A percentile compares a stretch with the other conserved stretches of the same genome.
These are phyloP conservation scores for Pyricularia sp. DNA, from an alignment of 2,329 filamentous ascomycete species.

Conservation along the genomic window DNA sequence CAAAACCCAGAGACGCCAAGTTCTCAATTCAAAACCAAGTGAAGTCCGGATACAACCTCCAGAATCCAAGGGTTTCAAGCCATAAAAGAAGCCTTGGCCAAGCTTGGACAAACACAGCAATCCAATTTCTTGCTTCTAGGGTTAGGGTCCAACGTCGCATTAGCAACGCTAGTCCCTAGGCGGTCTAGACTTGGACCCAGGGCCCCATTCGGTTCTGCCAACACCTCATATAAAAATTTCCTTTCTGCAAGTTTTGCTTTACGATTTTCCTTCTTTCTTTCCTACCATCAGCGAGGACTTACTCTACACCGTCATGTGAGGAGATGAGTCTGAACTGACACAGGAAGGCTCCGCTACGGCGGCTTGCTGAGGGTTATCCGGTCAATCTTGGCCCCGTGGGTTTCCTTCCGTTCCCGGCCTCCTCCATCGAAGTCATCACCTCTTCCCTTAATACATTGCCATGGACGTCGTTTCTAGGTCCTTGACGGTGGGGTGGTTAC, in stretches of 20 bases:
- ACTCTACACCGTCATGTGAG: slow-evolving; percentile 43
- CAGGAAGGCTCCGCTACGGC: slow-evolving; percentile 41
- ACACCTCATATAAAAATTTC: not conserved
- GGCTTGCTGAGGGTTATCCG: slow-evolving; percentile 45
- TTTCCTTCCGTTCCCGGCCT: slow-evolving; percentile 48
- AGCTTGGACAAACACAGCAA: not conserved
- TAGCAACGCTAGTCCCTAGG: not conserved
- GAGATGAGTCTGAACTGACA: slow-evolving; percentile 22
- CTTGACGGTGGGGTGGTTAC: slow-evolving; percentile 43
- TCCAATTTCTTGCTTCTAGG: not conserved
- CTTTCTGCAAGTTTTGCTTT: not conserved
- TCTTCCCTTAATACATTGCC: slow-evolving; percentile 35
- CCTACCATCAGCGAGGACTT: slow-evolving; percentile 34
- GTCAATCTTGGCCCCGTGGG: slow-evolving; percentile 28
- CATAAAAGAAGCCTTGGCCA: not conserved
- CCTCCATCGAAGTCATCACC: slow-evolving; percentile 36
- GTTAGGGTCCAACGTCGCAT: not conserved
- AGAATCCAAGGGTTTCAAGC: no score
- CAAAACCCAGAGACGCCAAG: no score
- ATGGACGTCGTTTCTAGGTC: slow-evolving; percentile 29
- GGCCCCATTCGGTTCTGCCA: not conserved
- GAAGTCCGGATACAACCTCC: no score
- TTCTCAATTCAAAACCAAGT: no score
- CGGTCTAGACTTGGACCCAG: not conserved
- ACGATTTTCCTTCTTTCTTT: slow-evolving; percentile 14